Percentiles rank a stretch among this genome's conserved stretches.
phyloP scores from a whole-genome alignment of 805 yeast genomes.

The Pachysolen tannophilus region DNA sequence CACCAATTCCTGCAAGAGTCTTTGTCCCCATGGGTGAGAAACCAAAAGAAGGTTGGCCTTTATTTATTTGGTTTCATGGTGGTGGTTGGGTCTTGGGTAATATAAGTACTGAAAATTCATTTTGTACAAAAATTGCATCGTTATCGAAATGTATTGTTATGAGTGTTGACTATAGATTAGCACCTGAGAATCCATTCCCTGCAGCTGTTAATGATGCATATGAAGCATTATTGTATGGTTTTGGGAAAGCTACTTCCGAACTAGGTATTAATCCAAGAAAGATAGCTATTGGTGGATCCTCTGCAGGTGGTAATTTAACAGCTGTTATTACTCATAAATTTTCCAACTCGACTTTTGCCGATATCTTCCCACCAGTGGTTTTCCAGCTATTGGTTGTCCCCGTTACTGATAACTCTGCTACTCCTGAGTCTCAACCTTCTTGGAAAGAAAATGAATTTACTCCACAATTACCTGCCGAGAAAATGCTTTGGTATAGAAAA shows the following conservation, averaged over 20 bases:
- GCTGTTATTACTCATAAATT: conserved; percentile 18
- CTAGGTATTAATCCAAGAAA: conserved; percentile 23
- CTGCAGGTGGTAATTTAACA: conserved; percentile 36
- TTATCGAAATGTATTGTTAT: conserved; percentile 30
- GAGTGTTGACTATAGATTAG: conserved; percentile 40
- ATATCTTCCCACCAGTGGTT: conserved; percentile 23
- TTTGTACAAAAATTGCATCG: conserved; percentile 32
- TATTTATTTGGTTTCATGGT: conserved; percentile 33
- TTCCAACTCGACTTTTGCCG: too few species aligned
- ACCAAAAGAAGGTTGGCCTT: conserved; percentile 30
- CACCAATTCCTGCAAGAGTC: too few species aligned
- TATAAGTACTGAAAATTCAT: conserved; percentile 32
- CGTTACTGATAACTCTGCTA: conserved; percentile 34
- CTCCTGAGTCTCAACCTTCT: conserved; percentile 24
- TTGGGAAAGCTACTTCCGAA: conserved; percentile 15
- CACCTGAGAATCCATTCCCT: conserved; percentile 43
- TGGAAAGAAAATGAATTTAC: conserved; percentile 31
- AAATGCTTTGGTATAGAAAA: conserved; percentile 37
- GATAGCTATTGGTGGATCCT: conserved; percentile 36
- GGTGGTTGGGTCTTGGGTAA: conserved; percentile 38
- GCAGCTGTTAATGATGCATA: conserved; percentile 38
- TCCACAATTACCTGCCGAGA: conserved; percentile 35
- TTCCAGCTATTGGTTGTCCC: conserved; percentile 37
- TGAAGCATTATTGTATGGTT: conserved; percentile 23
- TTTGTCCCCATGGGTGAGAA: conserved; percentile 28